Conservation (phyloP, 1,139 yeast species). For the Diutina sp. region DNA sequence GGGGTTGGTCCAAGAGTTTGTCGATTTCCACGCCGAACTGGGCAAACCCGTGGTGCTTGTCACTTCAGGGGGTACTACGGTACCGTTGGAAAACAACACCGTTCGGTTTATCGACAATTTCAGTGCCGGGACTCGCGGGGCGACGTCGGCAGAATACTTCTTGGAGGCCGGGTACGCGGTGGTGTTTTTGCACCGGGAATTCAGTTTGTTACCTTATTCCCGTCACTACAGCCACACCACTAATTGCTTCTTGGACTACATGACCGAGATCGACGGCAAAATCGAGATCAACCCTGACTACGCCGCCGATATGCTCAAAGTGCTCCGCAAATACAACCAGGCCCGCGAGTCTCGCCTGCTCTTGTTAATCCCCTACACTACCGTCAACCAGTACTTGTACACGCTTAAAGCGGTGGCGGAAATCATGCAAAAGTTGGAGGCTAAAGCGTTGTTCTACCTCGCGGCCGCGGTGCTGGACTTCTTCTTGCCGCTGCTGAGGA, state of each 20-base stretch:
- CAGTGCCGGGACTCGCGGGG: conserved; percentile 96
- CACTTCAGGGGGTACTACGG: conserved; percentile 98
- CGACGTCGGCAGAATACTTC: conserved; percentile 88
- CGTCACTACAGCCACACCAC: conserved; percentile 81
- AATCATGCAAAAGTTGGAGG: conserved; percentile 38
- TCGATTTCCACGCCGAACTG: conserved; percentile 29
- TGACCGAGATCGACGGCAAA: conserved; percentile 42
- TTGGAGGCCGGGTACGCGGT: conserved; percentile 82
- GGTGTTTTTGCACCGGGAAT: conserved; percentile 83
- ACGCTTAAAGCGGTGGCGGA: conserved; percentile 62
- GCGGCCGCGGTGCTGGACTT: conserved; percentile 98
- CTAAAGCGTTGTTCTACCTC: conserved; percentile 60
- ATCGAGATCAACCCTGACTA: conserved; percentile 50
- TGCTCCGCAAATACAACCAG: conserved; percentile 49
- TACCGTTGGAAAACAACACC: conserved; percentile 91
- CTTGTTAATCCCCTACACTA: conserved; percentile 75
- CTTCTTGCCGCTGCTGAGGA: conserved; percentile 71
- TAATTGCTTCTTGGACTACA: conserved; percentile 74
- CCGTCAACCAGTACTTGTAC: conserved; percentile 87
- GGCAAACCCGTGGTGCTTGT: conserved; percentile 60
- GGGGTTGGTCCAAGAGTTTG: conserved; percentile 43
- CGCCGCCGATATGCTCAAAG: conserved; percentile 49
- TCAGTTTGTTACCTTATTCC: conserved; percentile 81
- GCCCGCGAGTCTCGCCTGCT: conserved; percentile 50
- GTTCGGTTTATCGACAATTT: conserved; percentile 94